phyloP scores from a whole-genome alignment of 1,139 yeast genomes.

The Pichia sp. region DNA sequence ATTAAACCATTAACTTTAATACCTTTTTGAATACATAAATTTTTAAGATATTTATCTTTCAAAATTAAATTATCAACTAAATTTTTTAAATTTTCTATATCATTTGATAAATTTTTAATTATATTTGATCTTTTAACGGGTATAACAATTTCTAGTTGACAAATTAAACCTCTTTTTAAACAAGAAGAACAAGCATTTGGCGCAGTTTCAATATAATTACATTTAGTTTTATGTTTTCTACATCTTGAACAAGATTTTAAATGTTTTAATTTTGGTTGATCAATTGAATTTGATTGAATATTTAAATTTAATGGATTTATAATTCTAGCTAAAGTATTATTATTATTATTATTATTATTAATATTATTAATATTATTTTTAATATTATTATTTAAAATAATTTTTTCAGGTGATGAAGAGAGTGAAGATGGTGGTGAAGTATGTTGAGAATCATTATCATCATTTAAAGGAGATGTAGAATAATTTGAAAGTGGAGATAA shows the following conservation, averaged over 20 bases:
- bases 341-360: background rate
- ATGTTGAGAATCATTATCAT: background rate
- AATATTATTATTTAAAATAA: background rate
- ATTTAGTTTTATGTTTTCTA: conserved; percentile 58
- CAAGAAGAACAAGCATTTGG: conserved; percentile 59
- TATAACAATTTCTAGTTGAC: conserved; percentile 45
- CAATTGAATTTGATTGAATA: background rate
- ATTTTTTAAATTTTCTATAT: conserved; percentile 27
- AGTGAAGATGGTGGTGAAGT: background rate
- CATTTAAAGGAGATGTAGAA: conserved; percentile 1
- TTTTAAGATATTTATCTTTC: conserved; percentile 22
- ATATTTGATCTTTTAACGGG: conserved; percentile 33
- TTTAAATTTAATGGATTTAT: conserved; percentile 16
- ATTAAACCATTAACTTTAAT: conserved; percentile 26
- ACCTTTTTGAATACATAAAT: conserved; percentile 23
- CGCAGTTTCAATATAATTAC: conserved; percentile 47
- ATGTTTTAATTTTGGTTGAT: conserved; percentile 34
- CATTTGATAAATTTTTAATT: conserved; percentile 27
- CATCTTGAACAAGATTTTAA: conserved; percentile 59
- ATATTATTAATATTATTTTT: no score
- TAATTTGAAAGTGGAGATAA: background rate
- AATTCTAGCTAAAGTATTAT: conserved; percentile 13
- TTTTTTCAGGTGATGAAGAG: background rate
- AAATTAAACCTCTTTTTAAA: conserved; percentile 41
- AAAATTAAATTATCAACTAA: conserved; percentile 24